Percentiles rank a stretch among this genome's conserved stretches.
Conservation (phyloP, 106 monocot genomes). For the Apostasia ramifera region DNA sequence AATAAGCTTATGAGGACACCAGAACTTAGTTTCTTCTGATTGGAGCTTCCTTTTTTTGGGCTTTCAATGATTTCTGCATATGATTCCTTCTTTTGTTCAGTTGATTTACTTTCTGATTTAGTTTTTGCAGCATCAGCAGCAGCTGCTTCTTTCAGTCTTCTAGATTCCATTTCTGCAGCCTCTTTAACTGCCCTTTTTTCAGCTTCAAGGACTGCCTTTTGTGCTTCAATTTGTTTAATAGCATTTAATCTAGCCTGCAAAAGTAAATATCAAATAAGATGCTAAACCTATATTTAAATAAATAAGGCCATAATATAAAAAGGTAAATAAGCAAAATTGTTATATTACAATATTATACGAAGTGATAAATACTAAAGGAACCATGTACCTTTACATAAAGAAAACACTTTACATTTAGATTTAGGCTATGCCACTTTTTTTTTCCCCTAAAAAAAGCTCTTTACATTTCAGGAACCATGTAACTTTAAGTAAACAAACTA, state of each 20-base stretch:
- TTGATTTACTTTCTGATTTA: conserved; percentile 1
- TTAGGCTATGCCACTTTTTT: too few relatives aligned
- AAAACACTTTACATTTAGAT: too few relatives aligned
- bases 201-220: conserved; percentile 43
- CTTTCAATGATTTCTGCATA: not conserved
- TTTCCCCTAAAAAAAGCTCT: too few relatives aligned
- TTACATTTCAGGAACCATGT: too few relatives aligned
- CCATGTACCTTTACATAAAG: too few relatives aligned
- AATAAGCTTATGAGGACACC: not conserved
- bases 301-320: too few relatives aligned
- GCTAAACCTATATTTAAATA: not conserved
- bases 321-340: too few relatives aligned
- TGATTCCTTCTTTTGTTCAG: not conserved
- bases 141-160: conserved; percentile 22
- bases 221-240: conserved; percentile 47
- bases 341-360: too few relatives aligned
- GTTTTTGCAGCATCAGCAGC: conserved; percentile 15
- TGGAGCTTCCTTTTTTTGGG: not conserved
- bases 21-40: conserved; percentile 1
- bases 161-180: conserved; percentile 48
- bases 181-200: conserved; percentile 28
- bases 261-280: not conserved
- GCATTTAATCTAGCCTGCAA: conserved; percentile 44
- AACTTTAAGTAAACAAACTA: too few relatives aligned
- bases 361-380: too few relatives aligned